Percentiles rank a stretch among this genome's conserved stretches.
phyloP scores from a whole-genome alignment of 352 stramenopile species.

The Phytophthora boehmeriae region DNA sequence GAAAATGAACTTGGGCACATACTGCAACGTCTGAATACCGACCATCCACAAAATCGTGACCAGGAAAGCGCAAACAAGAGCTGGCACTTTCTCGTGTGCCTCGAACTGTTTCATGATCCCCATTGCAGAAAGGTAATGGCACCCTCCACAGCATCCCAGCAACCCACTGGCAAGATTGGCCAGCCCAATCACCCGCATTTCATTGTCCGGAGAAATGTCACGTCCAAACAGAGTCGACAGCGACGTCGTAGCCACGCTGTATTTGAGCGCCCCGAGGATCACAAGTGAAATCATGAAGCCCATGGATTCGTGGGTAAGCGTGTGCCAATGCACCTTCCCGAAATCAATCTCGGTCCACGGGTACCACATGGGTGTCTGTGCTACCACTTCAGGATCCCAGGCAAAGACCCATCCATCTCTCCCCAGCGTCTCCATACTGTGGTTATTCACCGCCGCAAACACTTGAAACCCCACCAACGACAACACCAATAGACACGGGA shows the following conservation, averaged over 20 bases:
- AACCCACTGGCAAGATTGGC: constrained; percentile 72
- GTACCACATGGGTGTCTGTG: constrained; percentile 79
- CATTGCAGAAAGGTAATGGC: constrained; percentile 85
- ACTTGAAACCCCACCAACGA: constrained; percentile 72
- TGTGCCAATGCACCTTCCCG: constrained; percentile 60
- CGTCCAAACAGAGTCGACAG: constrained; percentile 81
- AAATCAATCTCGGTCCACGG: constrained; percentile 78
- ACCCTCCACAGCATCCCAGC: constrained; percentile 74
- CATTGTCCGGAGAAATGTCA: constrained; percentile 78
- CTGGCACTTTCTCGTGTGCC: constrained; percentile 77
- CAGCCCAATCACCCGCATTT: constrained; percentile 82
- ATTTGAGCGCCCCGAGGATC: constrained; percentile 81
- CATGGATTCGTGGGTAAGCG: constrained; percentile 62
- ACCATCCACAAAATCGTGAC: constrained; percentile 64
- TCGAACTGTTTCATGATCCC: constrained; percentile 88
- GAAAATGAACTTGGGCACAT: constrained; percentile 86
- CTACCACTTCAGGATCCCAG: constrained; percentile 65
- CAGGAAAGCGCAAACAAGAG: constrained; percentile 65
- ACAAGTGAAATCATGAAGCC: constrained; percentile 71
- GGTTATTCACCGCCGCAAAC: constrained; percentile 29
- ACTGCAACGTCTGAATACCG: constrained; percentile 72
- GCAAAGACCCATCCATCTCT: constrained; percentile 66
- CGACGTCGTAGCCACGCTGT: constrained; percentile 80
- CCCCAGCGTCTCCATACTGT: constrained; percentile 42
- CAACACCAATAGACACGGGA: constrained; percentile 64